phyloP scores from a whole-genome alignment of 768 basidiomycete genomes.

The Hygrophoropsis aurantiaca region DNA sequence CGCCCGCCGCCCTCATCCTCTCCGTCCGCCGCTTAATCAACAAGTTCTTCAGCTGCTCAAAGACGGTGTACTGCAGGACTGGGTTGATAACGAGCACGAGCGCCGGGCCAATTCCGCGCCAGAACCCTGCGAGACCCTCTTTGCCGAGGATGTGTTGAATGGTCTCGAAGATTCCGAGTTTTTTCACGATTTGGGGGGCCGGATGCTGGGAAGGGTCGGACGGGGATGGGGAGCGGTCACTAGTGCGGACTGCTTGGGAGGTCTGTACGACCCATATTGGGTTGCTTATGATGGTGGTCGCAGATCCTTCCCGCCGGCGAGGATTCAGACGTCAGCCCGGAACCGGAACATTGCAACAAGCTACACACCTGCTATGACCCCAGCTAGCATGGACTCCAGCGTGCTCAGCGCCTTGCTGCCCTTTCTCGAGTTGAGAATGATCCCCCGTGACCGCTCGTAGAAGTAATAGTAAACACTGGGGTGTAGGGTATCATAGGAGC shows the following conservation, averaged over 20 bases:
- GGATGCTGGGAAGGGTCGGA: conserved; percentile 30
- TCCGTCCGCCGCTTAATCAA: conserved; percentile 63
- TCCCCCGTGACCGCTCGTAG: conserved; percentile 69
- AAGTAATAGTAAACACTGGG: conserved; percentile 92
- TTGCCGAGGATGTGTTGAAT: conserved; percentile 67
- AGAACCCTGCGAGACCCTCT: conserved; percentile 79
- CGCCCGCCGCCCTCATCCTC: conserved; percentile 47
- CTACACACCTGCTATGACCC: conserved; percentile 76
- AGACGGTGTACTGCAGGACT: conserved; percentile 89
- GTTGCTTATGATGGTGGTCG: conserved; percentile 86
- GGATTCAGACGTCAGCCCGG: conserved; percentile 6
- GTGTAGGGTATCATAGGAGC: too few relatives aligned
- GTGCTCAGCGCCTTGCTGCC: conserved; percentile 75
- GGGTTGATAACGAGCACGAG: conserved; percentile 92
- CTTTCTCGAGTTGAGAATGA: conserved; percentile 51
- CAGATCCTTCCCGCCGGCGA: conserved; percentile 71
- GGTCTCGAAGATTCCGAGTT: conserved; percentile 65
- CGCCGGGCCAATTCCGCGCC: conserved; percentile 93
- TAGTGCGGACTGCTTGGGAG: conserved; percentile 72
- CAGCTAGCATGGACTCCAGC: conserved; percentile 86
- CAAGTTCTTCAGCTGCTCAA: conserved; percentile 92
- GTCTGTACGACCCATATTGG: conserved; percentile 98
- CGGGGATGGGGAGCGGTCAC: conserved; percentile 34
- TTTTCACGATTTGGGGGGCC: conserved; percentile 33
- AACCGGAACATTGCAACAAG: not conserved